Percentiles rank a stretch among this genome's conserved stretches.
Conservation (phyloP, 306 rosid genomes). For the Quercus aquifolioides region DNA sequence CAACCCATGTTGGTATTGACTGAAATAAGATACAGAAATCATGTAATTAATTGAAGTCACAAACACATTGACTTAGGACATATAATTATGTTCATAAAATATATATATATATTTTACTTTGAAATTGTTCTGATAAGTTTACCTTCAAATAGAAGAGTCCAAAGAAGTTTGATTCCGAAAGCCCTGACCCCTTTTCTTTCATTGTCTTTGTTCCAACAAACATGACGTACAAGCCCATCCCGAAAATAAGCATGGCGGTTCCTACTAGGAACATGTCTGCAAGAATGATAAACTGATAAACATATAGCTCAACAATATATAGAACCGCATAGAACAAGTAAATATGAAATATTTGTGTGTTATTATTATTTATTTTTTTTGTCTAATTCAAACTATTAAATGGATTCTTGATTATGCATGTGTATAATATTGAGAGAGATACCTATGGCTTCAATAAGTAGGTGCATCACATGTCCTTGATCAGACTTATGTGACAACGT, state of each 20-base stretch:
- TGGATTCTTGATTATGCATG: neutral
- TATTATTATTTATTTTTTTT: too few species aligned
- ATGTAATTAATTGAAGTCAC: too few species aligned
- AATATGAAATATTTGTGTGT: neutral
- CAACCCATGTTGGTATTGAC: slow-evolving; percentile 44
- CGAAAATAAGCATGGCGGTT: slow-evolving; percentile 47
- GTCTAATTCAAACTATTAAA: too few species aligned
- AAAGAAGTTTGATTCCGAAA: slow-evolving; percentile 37
- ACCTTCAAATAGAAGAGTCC: slow-evolving; percentile 51
- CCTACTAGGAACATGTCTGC: slow-evolving; percentile 58
- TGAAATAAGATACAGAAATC: slow-evolving; percentile 3
- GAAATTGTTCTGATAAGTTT: neutral
- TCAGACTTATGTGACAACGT: slow-evolving; percentile 33
- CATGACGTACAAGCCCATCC: slow-evolving; percentile 44
- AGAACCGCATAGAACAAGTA: neutral
- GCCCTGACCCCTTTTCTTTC: slow-evolving; percentile 17
- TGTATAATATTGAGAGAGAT: too few species aligned
- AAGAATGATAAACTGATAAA: neutral
- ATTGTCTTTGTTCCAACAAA: slow-evolving; percentile 33
- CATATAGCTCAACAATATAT: neutral
- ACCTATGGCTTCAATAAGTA: slow-evolving; percentile 60
- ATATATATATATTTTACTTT: neutral
- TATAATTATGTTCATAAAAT: neutral
- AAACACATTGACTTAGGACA: neutral
- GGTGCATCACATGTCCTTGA: slow-evolving; percentile 37